Conservation (phyloP, 176 grass and related monocot genomes). For the Tillandsia leiboldiana region DNA sequence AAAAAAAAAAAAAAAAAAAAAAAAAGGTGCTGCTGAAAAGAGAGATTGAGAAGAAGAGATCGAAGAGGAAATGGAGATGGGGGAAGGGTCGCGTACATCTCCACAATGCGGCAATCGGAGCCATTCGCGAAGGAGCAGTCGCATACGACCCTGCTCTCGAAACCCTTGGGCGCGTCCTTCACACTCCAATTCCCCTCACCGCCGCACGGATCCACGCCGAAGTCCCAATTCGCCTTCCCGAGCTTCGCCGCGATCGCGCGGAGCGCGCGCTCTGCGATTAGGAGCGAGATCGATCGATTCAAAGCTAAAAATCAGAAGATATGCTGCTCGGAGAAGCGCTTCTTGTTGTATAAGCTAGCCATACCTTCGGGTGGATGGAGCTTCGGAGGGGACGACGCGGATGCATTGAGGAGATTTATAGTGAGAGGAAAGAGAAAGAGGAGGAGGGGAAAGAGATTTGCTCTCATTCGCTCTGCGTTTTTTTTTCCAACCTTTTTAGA, state of each 20-base stretch:
- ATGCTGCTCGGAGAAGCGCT: background rate
- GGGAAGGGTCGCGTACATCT: background rate
- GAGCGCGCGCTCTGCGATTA: conserved; percentile 34
- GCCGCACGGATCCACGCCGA: conserved; percentile 39
- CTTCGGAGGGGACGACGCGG: background rate
- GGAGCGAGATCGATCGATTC: background rate
- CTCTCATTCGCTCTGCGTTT: background rate
- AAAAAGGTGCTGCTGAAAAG: background rate
- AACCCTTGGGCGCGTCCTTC: background rate
- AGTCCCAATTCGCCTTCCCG: conserved; percentile 46
- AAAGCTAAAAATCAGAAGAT: background rate
- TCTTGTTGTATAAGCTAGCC: background rate
- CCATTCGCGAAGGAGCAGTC: conserved; percentile 58
- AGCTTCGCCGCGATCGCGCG: conserved; percentile 29
- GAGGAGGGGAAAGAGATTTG: background rate
- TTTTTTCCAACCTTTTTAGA: too few relatives aligned
- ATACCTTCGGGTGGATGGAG: conserved; percentile 22
- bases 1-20: background rate
- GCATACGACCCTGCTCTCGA: conserved; percentile 28
- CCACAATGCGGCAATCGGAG: conserved; percentile 42
- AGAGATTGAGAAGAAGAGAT: background rate
- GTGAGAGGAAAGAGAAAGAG: background rate
- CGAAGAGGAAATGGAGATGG: conserved; percentile 25
- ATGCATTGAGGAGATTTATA: background rate
- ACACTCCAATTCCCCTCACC: conserved; percentile 17